These are phyloP conservation scores for Spiraea crenata DNA, from an alignment of 331 rosid genomes.

Conservation along the genomic window DNA sequence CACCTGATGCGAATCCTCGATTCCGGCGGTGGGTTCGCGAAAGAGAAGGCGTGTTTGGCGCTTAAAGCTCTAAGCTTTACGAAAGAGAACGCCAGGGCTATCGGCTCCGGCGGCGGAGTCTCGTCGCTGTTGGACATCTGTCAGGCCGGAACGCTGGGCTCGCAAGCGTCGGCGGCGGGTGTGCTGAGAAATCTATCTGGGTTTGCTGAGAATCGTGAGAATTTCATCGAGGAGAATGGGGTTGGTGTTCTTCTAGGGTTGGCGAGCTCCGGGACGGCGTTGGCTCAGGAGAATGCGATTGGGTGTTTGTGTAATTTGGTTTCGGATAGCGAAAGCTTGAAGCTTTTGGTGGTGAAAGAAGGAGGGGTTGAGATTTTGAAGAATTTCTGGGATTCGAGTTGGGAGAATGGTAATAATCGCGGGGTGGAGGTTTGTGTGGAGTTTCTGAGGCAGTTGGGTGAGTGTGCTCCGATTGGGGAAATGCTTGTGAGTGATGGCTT, in stretches of 20 bases:
- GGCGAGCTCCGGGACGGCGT: constrained; percentile 65
- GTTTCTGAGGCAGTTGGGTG: constrained; percentile 57
- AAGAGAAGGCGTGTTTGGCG: constrained; percentile 74
- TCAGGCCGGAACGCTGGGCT: constrained; percentile 79
- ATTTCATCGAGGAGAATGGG: constrained; percentile 74
- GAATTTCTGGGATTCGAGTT: constrained; percentile 76
- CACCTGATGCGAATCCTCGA: constrained; percentile 77
- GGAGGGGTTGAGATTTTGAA: constrained; percentile 72
- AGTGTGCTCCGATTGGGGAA: constrained; percentile 41
- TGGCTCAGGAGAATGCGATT: constrained; percentile 72
- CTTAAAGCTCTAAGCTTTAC: constrained; percentile 64
- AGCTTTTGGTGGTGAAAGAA: constrained; percentile 51
- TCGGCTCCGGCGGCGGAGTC: constrained; percentile 85
- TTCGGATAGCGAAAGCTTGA: constrained; percentile 49
- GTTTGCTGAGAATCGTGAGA: constrained; percentile 58
- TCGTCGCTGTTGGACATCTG: constrained; percentile 84
- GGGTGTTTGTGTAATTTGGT: constrained; percentile 74
- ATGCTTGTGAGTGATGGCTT: constrained; percentile 61
- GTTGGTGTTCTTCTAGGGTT: constrained; percentile 57
- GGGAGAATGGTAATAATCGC: constrained; percentile 21
- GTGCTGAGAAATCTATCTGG: constrained; percentile 67
- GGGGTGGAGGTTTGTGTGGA: constrained; percentile 70
- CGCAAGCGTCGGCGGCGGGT: constrained; percentile 80
- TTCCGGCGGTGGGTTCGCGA: constrained; percentile 73
- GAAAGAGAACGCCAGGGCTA: constrained; percentile 76